A percentile compares a stretch with the other conserved stretches of the same genome.
Conservation (phyloP, 805 yeast genomes). For the Saccharomyces kudriavzevii region DNA sequence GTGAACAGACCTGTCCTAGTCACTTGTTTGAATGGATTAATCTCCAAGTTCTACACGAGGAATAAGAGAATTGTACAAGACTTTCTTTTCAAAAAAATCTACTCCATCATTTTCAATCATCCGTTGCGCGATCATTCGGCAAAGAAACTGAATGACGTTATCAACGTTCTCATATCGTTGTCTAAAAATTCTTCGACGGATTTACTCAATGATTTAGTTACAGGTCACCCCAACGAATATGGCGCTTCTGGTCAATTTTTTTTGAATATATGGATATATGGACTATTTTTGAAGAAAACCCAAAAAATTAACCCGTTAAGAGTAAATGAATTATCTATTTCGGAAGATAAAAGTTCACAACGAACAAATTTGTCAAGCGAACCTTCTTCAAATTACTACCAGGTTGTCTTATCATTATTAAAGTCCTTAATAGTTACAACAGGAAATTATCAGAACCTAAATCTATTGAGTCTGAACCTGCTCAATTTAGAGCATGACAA, state of each 20-base stretch:
- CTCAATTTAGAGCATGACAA: slow-evolving; percentile 29
- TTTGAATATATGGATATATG: slow-evolving; percentile 33
- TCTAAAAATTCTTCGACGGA: slow-evolving; percentile 38
- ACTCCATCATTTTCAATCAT: slow-evolving; percentile 33
- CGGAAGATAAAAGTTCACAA: slow-evolving; percentile 4
- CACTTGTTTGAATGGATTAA: slow-evolving; percentile 47
- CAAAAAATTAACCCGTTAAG: slow-evolving; percentile 16
- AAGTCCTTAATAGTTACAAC: slow-evolving; percentile 29
- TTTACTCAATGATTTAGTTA: slow-evolving; percentile 29
- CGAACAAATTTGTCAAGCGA: slow-evolving; percentile 1
- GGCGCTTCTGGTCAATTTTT: slow-evolving; percentile 13
- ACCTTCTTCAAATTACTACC: slow-evolving; percentile 18
- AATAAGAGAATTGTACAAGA: slow-evolving; percentile 47
- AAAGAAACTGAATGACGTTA: slow-evolving; percentile 46
- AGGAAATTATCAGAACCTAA: slow-evolving; percentile 20
- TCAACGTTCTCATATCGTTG: slow-evolving; percentile 60
- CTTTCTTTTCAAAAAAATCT: slow-evolving; percentile 47
- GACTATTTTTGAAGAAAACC: slow-evolving; percentile 29
- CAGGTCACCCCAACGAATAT: slow-evolving; percentile 8
- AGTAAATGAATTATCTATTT: slow-evolving; percentile 2
- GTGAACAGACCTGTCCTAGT: slow-evolving; percentile 55
- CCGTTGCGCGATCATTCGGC: slow-evolving; percentile 36
- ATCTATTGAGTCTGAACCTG: slow-evolving; percentile 25
- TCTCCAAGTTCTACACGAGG: slow-evolving; percentile 43
- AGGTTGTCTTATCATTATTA: slow-evolving; percentile 28